A percentile compares a stretch with the other conserved stretches of the same genome.
These are phyloP conservation scores for Coemansia reversa DNA, from an alignment of 192 early-diverging fungal species.

Conservation along the genomic window DNA sequence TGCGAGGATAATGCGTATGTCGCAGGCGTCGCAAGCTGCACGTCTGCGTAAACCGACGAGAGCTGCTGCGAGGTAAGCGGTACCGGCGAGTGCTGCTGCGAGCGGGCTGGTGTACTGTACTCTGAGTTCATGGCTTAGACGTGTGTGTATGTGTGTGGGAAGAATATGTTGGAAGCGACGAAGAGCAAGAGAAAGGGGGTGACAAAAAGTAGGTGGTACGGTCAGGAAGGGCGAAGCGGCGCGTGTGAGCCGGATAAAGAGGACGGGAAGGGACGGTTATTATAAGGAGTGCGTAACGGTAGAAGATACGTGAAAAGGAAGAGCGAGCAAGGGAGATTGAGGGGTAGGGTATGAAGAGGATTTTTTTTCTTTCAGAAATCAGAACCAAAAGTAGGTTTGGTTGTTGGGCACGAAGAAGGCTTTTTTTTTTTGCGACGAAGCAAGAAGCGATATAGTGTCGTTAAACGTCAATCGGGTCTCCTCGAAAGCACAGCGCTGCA, in stretches of 20 bases:
- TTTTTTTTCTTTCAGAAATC: slow-evolving; percentile 5
- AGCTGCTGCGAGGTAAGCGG: slow-evolving; percentile 28
- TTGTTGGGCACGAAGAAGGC: slow-evolving; percentile 3
- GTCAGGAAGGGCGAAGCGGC: slow-evolving; percentile 4
- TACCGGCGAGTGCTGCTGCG: slow-evolving; percentile 53
- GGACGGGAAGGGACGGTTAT: slow-evolving; percentile 5
- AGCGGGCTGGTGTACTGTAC: slow-evolving; percentile 46
- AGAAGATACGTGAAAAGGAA: neutral
- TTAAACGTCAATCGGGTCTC: neutral
- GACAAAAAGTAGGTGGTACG: neutral
- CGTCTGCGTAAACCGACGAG: slow-evolving; percentile 21
- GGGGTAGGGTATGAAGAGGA: slow-evolving; percentile 10
- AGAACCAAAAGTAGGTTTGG: slow-evolving; percentile 1
- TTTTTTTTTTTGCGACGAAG: slow-evolving; percentile 1
- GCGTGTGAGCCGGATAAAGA: slow-evolving; percentile 16
- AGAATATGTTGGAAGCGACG: neutral
- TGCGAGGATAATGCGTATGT: slow-evolving; percentile 17
- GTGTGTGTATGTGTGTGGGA: slow-evolving; percentile 15
- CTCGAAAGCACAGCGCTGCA: slow-evolving; percentile 2
- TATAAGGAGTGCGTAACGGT: neutral
- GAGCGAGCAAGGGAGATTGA: slow-evolving; percentile 15
- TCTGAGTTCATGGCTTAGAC: slow-evolving; percentile 48
- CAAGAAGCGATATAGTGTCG: neutral
- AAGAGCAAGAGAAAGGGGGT: neutral
- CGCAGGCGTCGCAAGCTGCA: slow-evolving; percentile 19